Conservation (phyloP, 352 stramenopile genomes). For the Globisporangium solare region DNA sequence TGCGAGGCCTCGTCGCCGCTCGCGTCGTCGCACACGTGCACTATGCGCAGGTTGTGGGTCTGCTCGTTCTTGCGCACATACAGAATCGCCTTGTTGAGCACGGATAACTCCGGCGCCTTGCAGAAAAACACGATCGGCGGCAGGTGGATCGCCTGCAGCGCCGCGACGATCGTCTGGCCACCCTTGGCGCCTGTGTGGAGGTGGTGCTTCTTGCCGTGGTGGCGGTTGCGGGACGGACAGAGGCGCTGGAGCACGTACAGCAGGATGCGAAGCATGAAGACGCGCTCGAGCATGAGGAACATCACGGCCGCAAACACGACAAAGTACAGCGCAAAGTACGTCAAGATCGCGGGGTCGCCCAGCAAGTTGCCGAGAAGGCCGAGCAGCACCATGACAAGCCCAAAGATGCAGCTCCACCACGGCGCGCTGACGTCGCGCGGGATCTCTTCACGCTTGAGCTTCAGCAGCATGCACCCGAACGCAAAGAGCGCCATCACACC, state of each 20-base stretch:
- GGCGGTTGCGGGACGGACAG: constrained; percentile 39
- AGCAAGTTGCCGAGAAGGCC: constrained; percentile 64
- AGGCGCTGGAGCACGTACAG: constrained; percentile 60
- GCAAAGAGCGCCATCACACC: constrained; percentile 90
- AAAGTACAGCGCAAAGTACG: constrained; percentile 81
- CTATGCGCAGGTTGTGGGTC: constrained; percentile 88
- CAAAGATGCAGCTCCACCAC: constrained; percentile 79
- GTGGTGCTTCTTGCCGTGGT: constrained; percentile 21
- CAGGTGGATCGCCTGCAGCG: constrained; percentile 62
- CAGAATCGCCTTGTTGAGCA: constrained; percentile 93
- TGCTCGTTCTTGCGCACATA: constrained; percentile 92
- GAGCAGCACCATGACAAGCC: constrained; percentile 64
- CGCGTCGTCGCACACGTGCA: constrained; percentile 71
- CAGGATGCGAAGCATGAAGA: constrained; percentile 70
- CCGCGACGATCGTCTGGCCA: constrained; percentile 59
- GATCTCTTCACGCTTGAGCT: constrained; percentile 89
- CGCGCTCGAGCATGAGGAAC: constrained; percentile 78
- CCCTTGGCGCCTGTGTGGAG: constrained; percentile 54
- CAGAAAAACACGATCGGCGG: constrained; percentile 90
- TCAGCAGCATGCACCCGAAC: constrained; percentile 89
- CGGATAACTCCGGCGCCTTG: constrained; percentile 81
- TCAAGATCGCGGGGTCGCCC: constrained; percentile 69
- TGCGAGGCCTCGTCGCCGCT: constrained; percentile 6
- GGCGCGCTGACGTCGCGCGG: constrained; percentile 81
- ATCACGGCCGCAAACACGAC: constrained; percentile 62